Conservation (phyloP, 306 rosid species). For the Cucurbita argyrosperma region DNA sequence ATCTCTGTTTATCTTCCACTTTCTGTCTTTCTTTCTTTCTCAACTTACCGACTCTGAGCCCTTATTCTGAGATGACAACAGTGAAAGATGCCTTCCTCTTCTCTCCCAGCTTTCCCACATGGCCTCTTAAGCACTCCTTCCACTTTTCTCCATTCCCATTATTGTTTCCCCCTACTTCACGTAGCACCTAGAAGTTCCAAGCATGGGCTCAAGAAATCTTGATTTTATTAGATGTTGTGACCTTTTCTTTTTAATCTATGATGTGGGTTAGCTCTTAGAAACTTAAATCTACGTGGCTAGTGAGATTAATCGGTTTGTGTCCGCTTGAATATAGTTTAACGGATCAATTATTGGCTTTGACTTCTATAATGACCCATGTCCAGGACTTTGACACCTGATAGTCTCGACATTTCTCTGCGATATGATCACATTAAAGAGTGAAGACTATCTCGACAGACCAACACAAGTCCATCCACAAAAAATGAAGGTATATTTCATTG, state of each 20-base stretch:
- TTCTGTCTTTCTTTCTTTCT: background rate
- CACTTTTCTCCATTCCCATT: background rate
- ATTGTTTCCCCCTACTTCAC: background rate
- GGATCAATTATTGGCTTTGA: no score
- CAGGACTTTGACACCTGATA: no score
- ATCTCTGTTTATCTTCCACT: background rate
- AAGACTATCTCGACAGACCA: no score
- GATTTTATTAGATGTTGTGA: no score
- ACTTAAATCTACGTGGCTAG: background rate
- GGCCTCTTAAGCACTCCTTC: background rate
- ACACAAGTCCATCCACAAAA: no score
- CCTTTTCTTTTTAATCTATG: background rate
- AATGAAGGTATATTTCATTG: no score
- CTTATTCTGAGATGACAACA: slow-evolving; percentile 1
- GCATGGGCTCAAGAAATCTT: no score
- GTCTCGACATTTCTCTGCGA: no score
- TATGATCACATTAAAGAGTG: no score
- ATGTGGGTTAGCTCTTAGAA: background rate
- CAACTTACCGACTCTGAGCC: background rate
- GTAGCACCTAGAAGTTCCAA: background rate
- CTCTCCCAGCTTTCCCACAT: background rate
- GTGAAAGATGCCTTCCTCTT: slow-evolving; percentile 8
- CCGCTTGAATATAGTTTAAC: no score
- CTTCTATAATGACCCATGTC: no score
- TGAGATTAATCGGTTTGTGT: no score